A percentile compares a stretch with the other conserved stretches of the same genome.
Evolutionary conservation across 2,329 filamentous ascomycete genomes (phyloP).

Genomic region (Scedosporium aurantiacum): DNA sequence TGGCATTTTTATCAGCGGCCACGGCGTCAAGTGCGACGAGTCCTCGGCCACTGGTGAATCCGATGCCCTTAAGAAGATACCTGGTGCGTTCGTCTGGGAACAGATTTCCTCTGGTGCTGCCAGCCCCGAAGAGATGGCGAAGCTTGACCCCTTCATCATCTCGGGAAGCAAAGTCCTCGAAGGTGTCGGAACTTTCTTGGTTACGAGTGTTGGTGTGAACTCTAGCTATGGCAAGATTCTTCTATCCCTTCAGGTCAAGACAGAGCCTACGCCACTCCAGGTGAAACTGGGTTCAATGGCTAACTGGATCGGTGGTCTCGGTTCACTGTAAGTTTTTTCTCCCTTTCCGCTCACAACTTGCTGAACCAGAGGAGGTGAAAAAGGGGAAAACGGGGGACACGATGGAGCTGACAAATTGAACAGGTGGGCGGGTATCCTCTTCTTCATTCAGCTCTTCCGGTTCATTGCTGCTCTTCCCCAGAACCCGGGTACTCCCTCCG

Average conservation of each 20-base stretch:
- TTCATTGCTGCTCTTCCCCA: constrained; percentile 53
- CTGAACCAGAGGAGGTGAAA: neutral
- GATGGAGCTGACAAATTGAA: constrained; percentile 18
- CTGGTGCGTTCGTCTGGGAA: constrained; percentile 45
- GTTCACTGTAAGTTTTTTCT: constrained; percentile 12
- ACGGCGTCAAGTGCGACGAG: constrained; percentile 51
- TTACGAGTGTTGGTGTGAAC: constrained; percentile 42
- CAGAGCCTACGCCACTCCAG: constrained; percentile 42
- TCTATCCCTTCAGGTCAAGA: constrained; percentile 40
- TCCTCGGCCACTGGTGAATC: constrained; percentile 65
- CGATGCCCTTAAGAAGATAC: constrained; percentile 57
- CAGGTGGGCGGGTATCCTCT: constrained; percentile 52
- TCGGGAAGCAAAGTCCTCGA: constrained; percentile 43
- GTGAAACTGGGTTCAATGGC: constrained; percentile 36
- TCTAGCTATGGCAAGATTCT: constrained; percentile 43
- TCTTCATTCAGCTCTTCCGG: constrained; percentile 67
- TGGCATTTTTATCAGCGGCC: constrained; percentile 51
- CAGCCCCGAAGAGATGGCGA: constrained; percentile 15
- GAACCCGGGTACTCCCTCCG: constrained; percentile 34
- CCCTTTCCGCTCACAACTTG: constrained; percentile 28
- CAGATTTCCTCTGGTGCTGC: constrained; percentile 30
- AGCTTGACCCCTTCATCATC: constrained; percentile 55
- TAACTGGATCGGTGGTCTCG: constrained; percentile 29
- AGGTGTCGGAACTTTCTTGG: constrained; percentile 41
- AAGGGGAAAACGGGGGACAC: no score